Conservation (phyloP, 345 rosid species). For the Geranium rotundifolium region DNA sequence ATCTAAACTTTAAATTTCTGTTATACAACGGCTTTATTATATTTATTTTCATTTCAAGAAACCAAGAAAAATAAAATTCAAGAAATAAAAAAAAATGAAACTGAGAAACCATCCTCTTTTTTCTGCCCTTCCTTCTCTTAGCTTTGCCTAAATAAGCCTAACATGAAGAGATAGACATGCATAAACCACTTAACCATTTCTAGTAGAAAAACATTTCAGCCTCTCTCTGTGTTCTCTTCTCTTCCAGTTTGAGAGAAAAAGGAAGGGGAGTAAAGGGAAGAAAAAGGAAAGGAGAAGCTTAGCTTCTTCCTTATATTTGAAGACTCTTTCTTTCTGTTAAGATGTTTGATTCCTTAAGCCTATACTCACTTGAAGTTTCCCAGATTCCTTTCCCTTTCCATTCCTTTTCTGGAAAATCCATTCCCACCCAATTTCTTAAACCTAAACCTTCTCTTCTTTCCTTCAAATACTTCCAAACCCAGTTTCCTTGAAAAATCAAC, state of each 20-base stretch:
- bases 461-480: conserved; percentile 31
- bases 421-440: conserved; percentile 17
- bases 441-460: conserved; percentile 27
- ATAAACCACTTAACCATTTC: conserved; percentile 7
- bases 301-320: conserved; percentile 47
- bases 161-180: conserved; percentile 5
- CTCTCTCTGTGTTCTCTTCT: conserved; percentile 12
- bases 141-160: conserved; percentile 17
- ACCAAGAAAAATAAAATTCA: too few relatives aligned
- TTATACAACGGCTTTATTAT: conserved; percentile 28
- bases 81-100: background rate
- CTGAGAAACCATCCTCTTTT: background rate
- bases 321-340: conserved; percentile 28
- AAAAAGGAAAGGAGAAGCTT: conserved; percentile 29
- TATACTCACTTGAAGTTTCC: conserved; percentile 30
- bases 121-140: conserved; percentile 4
- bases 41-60: background rate
- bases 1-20: conserved; percentile 41
- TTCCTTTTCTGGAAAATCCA: conserved; percentile 23
- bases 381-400: conserved; percentile 43
- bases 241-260: conserved; percentile 18
- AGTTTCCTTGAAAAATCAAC: conserved; percentile 13
- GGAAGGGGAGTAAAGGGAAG: conserved; percentile 7
- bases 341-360: conserved; percentile 39
- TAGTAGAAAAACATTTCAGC: conserved; percentile 7